A percentile compares a stretch with the other conserved stretches of the same genome.
These are phyloP conservation scores for Gossypium davidsonii DNA, from an alignment of 441 rosid genomes.

Conservation along the genomic window DNA sequence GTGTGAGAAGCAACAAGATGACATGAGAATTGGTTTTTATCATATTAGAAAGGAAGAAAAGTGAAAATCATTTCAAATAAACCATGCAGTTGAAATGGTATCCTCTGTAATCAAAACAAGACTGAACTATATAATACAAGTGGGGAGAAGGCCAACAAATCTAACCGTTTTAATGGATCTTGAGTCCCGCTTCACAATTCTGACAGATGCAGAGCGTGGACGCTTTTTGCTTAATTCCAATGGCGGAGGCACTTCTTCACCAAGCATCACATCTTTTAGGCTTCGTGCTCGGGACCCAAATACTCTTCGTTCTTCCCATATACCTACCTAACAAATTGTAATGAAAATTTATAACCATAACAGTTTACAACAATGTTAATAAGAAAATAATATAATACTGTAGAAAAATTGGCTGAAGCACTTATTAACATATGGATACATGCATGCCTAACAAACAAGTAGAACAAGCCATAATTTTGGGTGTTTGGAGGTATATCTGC, in stretches of 20 bases:
- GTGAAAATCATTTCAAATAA: neutral
- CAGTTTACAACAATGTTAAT: neutral
- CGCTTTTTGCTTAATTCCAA: constrained; percentile 75
- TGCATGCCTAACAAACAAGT: neutral
- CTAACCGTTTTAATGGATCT: constrained; percentile 75
- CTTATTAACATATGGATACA: neutral
- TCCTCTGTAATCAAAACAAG: neutral
- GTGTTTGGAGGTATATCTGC: neutral
- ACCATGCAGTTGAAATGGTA: neutral
- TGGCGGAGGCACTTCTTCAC: constrained; percentile 60
- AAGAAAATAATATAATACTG: neutral
- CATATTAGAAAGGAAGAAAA: constrained; percentile 9
- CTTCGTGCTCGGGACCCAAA: constrained; percentile 74
- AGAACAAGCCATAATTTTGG: neutral
- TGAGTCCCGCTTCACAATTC: constrained; percentile 71
- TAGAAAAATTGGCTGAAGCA: neutral
- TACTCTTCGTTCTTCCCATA: constrained; percentile 92
- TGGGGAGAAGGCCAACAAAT: neutral
- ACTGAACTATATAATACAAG: neutral
- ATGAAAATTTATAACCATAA: neutral
- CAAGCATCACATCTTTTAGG: constrained; percentile 72
- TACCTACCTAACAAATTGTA: constrained; percentile 42
- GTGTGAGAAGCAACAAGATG: constrained; percentile 12
- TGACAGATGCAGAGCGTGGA: constrained; percentile 66
- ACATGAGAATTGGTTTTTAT: constrained; percentile 10